Evolutionary conservation across 371 early-diverging fungal species (phyloP), one percentile per base, ranked within the genome.

Genomic region (Syncephalastrum sp.): DNA sequence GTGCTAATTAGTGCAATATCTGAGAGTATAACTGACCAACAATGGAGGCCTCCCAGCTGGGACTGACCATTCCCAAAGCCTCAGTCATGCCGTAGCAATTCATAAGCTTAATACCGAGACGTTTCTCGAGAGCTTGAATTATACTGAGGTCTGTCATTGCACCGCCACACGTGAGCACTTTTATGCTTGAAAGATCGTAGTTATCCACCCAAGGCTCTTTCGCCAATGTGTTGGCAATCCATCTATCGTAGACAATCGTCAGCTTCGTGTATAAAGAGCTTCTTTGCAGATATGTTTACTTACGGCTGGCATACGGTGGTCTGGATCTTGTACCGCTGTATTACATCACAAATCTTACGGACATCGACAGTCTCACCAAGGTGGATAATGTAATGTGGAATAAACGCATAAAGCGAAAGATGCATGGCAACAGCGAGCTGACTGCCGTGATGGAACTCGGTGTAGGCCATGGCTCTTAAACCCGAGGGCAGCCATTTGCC

Each of bases 81-180:
- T 33, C 38, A 33, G 38, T 33, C 38, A 33, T 33, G 38, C 38
- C 38, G 12, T 33, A 33, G 12, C 38, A 33, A 10, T 33, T 33
- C 38, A 33, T 5, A 3, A 33, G 38, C 12, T 33, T 33, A 10
- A 33, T 33, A 0, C 38, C 38, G 27, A 82, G 57, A 5, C 41
- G 23, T 41, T 75, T 50, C 0, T 77, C 67, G 16, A 86, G 71
- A 53, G 59, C 52, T 23, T 71, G 56, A 50, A 80, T 70, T 3
- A 89, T 65, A 27, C 83, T 83, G 25, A 75, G 64, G 33, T 83
- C 75, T 24, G 95, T 74, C 15, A 94, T 93, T 12, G 93, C 91
- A 7, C 91, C 94, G 25, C 87, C 92, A 29, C 82, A 81, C 24
- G 77, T 53, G 6, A 87, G 59, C 43, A 60, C 61, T 14, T 69